Conservation (phyloP, 1,284 basidiomycete genomes). For the Neotropicomus parvogracilis region DNA sequence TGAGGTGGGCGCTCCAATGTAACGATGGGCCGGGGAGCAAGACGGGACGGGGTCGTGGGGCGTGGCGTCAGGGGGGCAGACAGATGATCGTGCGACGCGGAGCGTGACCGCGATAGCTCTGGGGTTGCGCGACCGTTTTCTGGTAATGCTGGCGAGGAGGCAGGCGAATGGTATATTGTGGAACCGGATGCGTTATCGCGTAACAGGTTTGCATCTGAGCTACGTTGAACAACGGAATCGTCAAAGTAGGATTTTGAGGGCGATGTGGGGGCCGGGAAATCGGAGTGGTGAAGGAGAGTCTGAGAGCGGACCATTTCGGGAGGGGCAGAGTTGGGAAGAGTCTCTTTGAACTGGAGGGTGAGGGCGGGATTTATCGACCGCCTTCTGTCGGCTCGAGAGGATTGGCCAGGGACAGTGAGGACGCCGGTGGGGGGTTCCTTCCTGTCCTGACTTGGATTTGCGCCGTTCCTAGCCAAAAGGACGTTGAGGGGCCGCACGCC, state of each 20-base stretch:
- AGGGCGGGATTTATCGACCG: conserved; percentile 43
- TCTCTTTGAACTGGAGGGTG: conserved; percentile 33
- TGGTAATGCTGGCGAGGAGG: conserved; percentile 28
- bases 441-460: conserved; percentile 12
- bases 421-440: conserved; percentile 5
- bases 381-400: conserved; percentile 37
- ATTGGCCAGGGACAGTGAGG: conserved; percentile 28
- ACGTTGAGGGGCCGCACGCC: conserved; percentile 50
- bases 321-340: conserved; percentile 32
- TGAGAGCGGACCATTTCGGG: conserved; percentile 36
- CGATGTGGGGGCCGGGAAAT: conserved; percentile 21
- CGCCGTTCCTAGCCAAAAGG: conserved; percentile 34
- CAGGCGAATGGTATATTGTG: conserved; percentile 31
- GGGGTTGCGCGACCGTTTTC: conserved; percentile 21
- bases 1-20: conserved; percentile 27
- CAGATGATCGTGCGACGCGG: conserved; percentile 24
- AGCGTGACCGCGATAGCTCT: conserved; percentile 23
- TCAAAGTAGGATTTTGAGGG: conserved; percentile 20
- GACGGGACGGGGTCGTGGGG: conserved; percentile 18
- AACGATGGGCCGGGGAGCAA: conserved; percentile 18
- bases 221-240: conserved; percentile 12
- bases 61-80: conserved; percentile 4
- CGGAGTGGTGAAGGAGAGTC: conserved; percentile 24
- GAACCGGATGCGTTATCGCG: conserved; percentile 31
- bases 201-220: conserved; percentile 22